A percentile compares a stretch with the other conserved stretches of the same genome.
phyloP scores from a whole-genome alignment of 768 basidiomycete species.

The Mycena polygramma region DNA sequence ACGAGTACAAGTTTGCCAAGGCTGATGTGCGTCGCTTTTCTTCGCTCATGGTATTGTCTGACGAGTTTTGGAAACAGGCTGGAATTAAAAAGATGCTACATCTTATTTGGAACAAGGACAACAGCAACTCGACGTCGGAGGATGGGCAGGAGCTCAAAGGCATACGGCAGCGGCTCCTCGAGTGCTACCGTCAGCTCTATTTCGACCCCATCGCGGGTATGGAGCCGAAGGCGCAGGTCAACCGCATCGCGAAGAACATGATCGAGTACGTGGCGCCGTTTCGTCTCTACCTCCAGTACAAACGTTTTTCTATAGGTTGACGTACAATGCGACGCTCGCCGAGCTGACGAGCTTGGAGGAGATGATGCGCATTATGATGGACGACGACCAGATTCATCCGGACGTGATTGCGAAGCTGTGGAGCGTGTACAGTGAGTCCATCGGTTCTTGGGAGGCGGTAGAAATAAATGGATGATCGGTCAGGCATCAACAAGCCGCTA shows the following conservation, averaged over 20 bases:
- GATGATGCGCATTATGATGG: slow-evolving; percentile 97
- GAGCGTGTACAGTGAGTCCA: slow-evolving; percentile 90
- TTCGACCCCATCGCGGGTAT: slow-evolving; percentile 86
- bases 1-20: slow-evolving; percentile 83
- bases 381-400: slow-evolving; percentile 82
- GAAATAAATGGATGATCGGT: neutral
- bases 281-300: slow-evolving; percentile 1
- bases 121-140: slow-evolving; percentile 76
- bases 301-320: slow-evolving; percentile 66
- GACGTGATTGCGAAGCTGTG: slow-evolving; percentile 94
- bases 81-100: slow-evolving; percentile 98
- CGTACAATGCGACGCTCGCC: slow-evolving; percentile 92
- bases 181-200: slow-evolving; percentile 89
- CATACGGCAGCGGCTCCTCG: slow-evolving; percentile 86
- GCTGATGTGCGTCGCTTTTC: slow-evolving; percentile 69
- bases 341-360: slow-evolving; percentile 97
- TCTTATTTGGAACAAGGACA: slow-evolving; percentile 97
- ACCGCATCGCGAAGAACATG: slow-evolving; percentile 95
- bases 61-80: slow-evolving; percentile 56
- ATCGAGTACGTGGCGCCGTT: slow-evolving; percentile 76
- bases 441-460: neutral
- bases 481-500: slow-evolving; percentile 81
- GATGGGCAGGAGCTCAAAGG: slow-evolving; percentile 85
- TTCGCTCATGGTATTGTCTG: neutral
- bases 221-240: slow-evolving; percentile 88